Evolutionary conservation across 1,284 basidiomycete species (phyloP).

Genomic region (Neotropicomus parvogracilis): DNA sequence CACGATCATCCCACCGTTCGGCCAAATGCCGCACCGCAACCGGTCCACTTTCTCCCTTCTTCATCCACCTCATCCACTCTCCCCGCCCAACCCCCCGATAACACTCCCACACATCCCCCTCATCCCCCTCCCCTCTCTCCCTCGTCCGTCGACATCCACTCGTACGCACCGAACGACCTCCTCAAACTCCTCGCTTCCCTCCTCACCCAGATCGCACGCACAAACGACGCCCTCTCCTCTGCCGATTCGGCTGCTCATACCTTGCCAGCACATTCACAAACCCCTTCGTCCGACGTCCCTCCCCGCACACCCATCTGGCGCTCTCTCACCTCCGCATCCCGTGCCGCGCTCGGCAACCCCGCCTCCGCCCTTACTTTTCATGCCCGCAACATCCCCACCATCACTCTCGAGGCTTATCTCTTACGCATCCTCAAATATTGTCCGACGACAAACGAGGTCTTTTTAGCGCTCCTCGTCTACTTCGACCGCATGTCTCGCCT

Average conservation of each 20-base stretch:
- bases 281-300: conserved; percentile 23
- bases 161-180: conserved; percentile 67
- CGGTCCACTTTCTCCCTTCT: conserved; percentile 5
- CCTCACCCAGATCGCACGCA: conserved; percentile 86
- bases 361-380: conserved; percentile 90
- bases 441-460: conserved; percentile 97
- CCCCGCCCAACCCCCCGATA: conserved; percentile 16
- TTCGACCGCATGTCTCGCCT: conserved; percentile 89
- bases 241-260: conserved; percentile 25
- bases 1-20: conserved; percentile 16
- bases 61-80: conserved; percentile 8
- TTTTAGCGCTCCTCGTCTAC: conserved; percentile 90
- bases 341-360: conserved; percentile 70
- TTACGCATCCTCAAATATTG: conserved; percentile 97
- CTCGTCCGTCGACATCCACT: conserved; percentile 54
- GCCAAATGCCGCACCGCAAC: conserved; percentile 17
- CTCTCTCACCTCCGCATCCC: conserved; percentile 76
- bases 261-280: conserved; percentile 32
- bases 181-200: conserved; percentile 86
- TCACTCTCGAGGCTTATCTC: conserved; percentile 92
- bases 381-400: conserved; percentile 92
- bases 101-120: conserved; percentile 7
- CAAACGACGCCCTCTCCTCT: conserved; percentile 64
- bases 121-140: conserved; percentile 7
- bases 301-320: conserved; percentile 50